Evolutionary conservation across 441 rosid species (phyloP).

Genomic region (Iberis amara): DNA sequence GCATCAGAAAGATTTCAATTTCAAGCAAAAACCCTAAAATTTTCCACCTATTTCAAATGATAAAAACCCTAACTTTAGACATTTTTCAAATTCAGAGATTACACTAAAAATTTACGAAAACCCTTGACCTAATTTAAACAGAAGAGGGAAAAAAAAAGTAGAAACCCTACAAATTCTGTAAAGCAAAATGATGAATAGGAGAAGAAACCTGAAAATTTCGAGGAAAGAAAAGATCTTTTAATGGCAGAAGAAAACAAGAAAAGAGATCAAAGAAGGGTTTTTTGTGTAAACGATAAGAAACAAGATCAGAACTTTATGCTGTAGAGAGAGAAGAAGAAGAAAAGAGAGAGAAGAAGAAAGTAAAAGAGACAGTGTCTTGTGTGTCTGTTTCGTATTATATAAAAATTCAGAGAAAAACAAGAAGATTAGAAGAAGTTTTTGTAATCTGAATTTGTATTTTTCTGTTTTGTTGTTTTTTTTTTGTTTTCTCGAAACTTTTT

Average conservation of each 20-base stretch:
- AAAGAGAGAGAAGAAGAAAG: conserved; percentile 9
- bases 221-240: conserved; percentile 14
- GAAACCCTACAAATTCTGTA: conserved; percentile 23
- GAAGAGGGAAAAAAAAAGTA: neutral
- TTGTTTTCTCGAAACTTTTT: neutral
- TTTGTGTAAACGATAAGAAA: conserved; percentile 31
- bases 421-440: conserved; percentile 9
- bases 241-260: conserved; percentile 25
- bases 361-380: conserved; percentile 24
- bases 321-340: conserved; percentile 17
- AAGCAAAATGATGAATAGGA: conserved; percentile 3
- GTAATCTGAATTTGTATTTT: conserved; percentile 14
- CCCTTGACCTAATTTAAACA: conserved; percentile 5
- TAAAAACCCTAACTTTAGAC: too few relatives aligned
- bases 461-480: conserved; percentile 11
- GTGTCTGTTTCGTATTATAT: conserved; percentile 28
- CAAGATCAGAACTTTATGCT: conserved; percentile 47
- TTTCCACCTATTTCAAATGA: too few relatives aligned
- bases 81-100: too few relatives aligned
- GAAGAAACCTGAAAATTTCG: neutral
- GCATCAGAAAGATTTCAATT: too few relatives aligned
- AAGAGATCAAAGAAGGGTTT: conserved; percentile 38
- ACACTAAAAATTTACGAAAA: too few relatives aligned
- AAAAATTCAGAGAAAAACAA: conserved; percentile 7
- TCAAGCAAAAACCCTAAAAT: too few relatives aligned